Percentiles rank a stretch among this genome's conserved stretches.
These are phyloP conservation scores for Pleoardoris graminearum DNA, from an alignment of 2,329 filamentous ascomycete genomes.

Conservation along the genomic window DNA sequence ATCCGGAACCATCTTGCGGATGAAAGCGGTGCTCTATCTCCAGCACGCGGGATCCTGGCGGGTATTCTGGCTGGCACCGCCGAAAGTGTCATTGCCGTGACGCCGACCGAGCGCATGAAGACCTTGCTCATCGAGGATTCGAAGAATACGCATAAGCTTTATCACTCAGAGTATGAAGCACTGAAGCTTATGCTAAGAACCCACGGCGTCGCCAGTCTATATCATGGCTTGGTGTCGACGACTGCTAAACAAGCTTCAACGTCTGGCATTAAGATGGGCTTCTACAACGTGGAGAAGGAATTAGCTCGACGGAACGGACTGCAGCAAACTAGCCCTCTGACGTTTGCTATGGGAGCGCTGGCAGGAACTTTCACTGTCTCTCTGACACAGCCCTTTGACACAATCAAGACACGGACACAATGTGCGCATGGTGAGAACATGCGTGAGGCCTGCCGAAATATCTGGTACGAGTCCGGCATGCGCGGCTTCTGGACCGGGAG, in stretches of 20 bases:
- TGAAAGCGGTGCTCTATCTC: conserved; percentile 28
- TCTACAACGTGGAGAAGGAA: conserved; percentile 54
- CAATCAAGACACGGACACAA: conserved; percentile 48
- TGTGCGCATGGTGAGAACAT: conserved; percentile 32
- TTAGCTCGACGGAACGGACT: conserved; percentile 22
- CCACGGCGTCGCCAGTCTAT: conserved; percentile 50
- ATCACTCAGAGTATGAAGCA: conserved; percentile 27
- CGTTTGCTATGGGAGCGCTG: conserved; percentile 33
- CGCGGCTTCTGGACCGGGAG: conserved; percentile 37
- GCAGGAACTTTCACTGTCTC: conserved; percentile 45
- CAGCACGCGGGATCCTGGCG: conserved; percentile 29
- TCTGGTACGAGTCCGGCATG: conserved; percentile 27
- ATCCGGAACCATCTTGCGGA: conserved; percentile 34
- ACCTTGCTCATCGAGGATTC: conserved; percentile 40
- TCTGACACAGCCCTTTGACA: conserved; percentile 51
- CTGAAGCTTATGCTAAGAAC: conserved; percentile 38
- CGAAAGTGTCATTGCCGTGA: conserved; percentile 35
- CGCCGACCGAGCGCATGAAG: conserved; percentile 38
- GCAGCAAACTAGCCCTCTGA: conserved; percentile 26
- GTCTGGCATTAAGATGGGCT: conserved; percentile 54
- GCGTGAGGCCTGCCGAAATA: conserved; percentile 25
- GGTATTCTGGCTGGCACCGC: conserved; percentile 33
- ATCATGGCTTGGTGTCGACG: conserved; percentile 51
- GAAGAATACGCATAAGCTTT: conserved; percentile 23
- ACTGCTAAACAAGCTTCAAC: conserved; percentile 55